A percentile compares a stretch with the other conserved stretches of the same genome.
These are phyloP conservation scores for Sugiyamaella marilandica DNA, from an alignment of 805 yeast species.

Conservation along the genomic window DNA sequence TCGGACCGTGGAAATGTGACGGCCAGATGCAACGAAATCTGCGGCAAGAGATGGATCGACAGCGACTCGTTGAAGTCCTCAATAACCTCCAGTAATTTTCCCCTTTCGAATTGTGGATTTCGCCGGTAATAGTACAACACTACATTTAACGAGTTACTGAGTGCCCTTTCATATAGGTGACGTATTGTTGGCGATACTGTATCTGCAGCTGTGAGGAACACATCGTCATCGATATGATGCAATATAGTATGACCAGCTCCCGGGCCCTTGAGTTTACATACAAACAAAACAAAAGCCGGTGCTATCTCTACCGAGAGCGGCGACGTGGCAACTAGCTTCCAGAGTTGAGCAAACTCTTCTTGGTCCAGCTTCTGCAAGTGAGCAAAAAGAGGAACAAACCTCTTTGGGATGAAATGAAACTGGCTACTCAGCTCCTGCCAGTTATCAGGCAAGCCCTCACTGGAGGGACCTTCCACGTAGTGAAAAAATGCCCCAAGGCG, in stretches of 20 bases:
- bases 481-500: not conserved
- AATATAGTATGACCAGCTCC: slow-evolving; percentile 11
- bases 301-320: slow-evolving; percentile 11
- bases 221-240: slow-evolving; percentile 7
- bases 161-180: slow-evolving; percentile 9
- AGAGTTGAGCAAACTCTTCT: slow-evolving; percentile 8
- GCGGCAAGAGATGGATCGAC: slow-evolving; percentile 9
- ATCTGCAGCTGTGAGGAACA: not conserved
- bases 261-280: not conserved
- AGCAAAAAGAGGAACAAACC: not conserved
- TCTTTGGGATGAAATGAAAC: not conserved
- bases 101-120: slow-evolving; percentile 3
- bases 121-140: slow-evolving; percentile 6
- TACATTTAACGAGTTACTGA: slow-evolving; percentile 18
- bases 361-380: not conserved
- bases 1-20: slow-evolving; percentile 12
- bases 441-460: not conserved
- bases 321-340: slow-evolving; percentile 7
- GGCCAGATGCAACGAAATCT: slow-evolving; percentile 12
- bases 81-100: slow-evolving; percentile 8
- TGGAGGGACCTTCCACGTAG: not conserved
- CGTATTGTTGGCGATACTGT: not conserved
- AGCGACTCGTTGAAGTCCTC: slow-evolving; percentile 8
- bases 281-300: slow-evolving; percentile 8
- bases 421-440: not conserved